Conservation (phyloP, 1,139 yeast genomes). For the Yamadazyma epiphylla region DNA sequence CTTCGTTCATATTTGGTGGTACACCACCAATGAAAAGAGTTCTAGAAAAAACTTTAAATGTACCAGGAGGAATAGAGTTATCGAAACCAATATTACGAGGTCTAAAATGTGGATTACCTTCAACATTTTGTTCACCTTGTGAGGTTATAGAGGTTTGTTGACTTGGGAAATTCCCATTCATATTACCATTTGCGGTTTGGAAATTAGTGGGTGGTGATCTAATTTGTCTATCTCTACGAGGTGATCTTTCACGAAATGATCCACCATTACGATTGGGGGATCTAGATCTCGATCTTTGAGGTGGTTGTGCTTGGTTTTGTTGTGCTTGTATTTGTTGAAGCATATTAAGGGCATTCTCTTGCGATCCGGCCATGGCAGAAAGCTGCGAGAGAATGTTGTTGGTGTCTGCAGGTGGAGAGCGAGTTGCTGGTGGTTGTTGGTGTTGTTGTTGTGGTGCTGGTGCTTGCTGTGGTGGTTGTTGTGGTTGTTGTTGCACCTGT, state of each 20-base stretch:
- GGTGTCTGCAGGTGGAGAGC: constrained; percentile 25
- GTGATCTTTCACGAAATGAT: constrained; percentile 30
- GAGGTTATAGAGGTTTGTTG: constrained; percentile 1
- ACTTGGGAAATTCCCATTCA: too few relatives aligned
- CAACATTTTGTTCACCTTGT: constrained; percentile 57
- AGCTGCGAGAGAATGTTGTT: constrained; percentile 43
- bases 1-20: constrained; percentile 76
- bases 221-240: constrained; percentile 21
- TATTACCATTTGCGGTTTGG: too few relatives aligned
- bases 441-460: constrained; percentile 9
- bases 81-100: constrained; percentile 70
- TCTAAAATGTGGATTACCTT: constrained; percentile 70
- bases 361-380: constrained; percentile 26
- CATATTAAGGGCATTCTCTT: constrained; percentile 37
- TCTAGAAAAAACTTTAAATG: constrained; percentile 80
- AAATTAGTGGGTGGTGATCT: too few relatives aligned
- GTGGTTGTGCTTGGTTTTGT: constrained; percentile 7
- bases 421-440: constrained; percentile 13
- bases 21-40: constrained; percentile 94
- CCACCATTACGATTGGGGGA: constrained; percentile 41
- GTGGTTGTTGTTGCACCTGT: too few relatives aligned
- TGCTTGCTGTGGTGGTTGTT: constrained; percentile 10
- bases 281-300: constrained; percentile 49
- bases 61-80: constrained; percentile 69
- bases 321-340: constrained; percentile 40